Evolutionary conservation across 306 rosid species (phyloP).

Genomic region (Lathyrus oleraceus): DNA sequence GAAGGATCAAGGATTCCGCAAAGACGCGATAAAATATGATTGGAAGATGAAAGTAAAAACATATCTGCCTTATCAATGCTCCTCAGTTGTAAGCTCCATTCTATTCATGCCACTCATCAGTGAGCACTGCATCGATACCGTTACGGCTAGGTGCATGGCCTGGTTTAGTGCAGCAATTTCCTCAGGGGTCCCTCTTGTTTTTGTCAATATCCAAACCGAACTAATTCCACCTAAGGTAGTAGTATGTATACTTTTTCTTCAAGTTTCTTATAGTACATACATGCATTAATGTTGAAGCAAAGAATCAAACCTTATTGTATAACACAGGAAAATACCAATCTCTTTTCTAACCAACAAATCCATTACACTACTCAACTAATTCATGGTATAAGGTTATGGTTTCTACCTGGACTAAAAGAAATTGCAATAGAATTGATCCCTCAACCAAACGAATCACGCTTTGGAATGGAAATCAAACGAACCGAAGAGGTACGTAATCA

Average conservation of each 20-base stretch:
- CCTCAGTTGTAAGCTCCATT: conserved; percentile 64
- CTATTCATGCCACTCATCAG: conserved; percentile 53
- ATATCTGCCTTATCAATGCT: conserved; percentile 54
- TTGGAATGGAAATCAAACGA: conserved; percentile 68
- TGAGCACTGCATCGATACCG: conserved; percentile 52
- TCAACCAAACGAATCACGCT: conserved; percentile 44
- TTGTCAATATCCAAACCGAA: conserved; percentile 78
- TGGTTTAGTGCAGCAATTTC: conserved; percentile 79
- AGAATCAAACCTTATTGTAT: no score
- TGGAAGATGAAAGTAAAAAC: conserved; percentile 61
- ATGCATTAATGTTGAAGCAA: neutral
- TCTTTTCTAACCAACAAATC: conserved; percentile 39
- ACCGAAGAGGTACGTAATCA: conserved; percentile 51
- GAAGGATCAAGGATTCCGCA: conserved; percentile 44
- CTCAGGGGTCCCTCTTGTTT: conserved; percentile 72
- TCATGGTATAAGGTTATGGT: conserved; percentile 76
- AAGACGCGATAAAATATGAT: conserved; percentile 58
- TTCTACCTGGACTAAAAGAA: conserved; percentile 70
- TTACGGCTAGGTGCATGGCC: conserved; percentile 70
- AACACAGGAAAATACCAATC: conserved; percentile 41
- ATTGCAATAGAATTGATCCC: conserved; percentile 56
- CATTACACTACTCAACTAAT: conserved; percentile 29
- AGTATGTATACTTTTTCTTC: neutral
- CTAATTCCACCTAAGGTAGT: conserved; percentile 51
- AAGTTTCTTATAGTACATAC: neutral